Evolutionary conservation across 805 yeast genomes (phyloP), one percentile per base, ranked within the genome.

Genomic region (Naumovozyma castellii): DNA sequence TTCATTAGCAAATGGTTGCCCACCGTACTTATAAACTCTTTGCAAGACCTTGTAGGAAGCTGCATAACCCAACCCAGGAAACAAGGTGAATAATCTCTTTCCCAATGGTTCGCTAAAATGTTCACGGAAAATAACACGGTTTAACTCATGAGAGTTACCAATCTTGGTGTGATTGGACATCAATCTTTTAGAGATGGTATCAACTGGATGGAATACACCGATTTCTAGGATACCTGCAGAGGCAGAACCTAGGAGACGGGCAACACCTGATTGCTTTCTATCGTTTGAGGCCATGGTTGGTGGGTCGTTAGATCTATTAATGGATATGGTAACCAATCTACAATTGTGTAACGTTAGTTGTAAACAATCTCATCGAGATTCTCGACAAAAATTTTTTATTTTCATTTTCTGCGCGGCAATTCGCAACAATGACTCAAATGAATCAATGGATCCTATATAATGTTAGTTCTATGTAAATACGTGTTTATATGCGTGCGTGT

Each of bases 31-130:
- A 76, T 92, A 92, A 41, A 92, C 97, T 69, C 99, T 79, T 68
- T 92, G 99, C 52, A 90, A 70, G 52, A 92, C 82, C 67, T 92
- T 92, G 73, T 92, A 92, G 49, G 87, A 84, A 35, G 98, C 97
- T 47, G 98, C 98, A 60, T 92, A 92, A 18, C 97, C 97, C 48
- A 92, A 74, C 62, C 99, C 99, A 15, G 99, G 98, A 69, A 92
- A 92, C 47, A 92, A 72, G 9, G 97, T 81, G 48, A 85, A 67
- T 34, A 84, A 57, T 62, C 97, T 76, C 44, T 75, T 72, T 17
- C 78, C 77, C 2, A 86, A 53, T 3, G 92, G 72, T 50, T 84
- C 79, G 37, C 69, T 58, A 20, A 95, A 94, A 53, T 80, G 78
- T 42, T 83, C 83, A 58, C 80, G 78, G 73, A 92, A 92, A 44